phyloP scores from a whole-genome alignment of 306 rosid genomes.

The Quercus aquifolioides region DNA sequence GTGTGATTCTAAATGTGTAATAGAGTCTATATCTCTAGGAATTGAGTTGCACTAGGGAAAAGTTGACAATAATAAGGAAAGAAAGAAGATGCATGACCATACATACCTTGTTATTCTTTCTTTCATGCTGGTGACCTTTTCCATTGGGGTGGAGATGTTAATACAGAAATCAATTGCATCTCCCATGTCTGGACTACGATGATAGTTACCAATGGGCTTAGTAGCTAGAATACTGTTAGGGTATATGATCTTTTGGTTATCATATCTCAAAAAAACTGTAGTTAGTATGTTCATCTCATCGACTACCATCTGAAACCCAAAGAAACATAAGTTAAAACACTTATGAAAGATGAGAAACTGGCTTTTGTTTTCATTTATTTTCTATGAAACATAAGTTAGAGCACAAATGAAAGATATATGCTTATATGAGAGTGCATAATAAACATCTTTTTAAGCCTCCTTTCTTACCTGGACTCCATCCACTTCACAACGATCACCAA shows the following conservation, averaged over 20 bases:
- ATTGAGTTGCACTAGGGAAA: not conserved
- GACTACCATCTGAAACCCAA: constrained; percentile 37
- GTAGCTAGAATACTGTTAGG: constrained; percentile 37
- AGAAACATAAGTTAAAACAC: not conserved
- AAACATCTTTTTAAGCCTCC: not conserved
- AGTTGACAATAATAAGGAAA: not conserved
- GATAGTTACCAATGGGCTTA: constrained; percentile 30
- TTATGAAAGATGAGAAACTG: too few species aligned
- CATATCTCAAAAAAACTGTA: constrained; percentile 39
- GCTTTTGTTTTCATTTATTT: too few species aligned
- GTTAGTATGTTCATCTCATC: constrained; percentile 47
- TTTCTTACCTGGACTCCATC: not conserved
- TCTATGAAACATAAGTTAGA: not conserved
- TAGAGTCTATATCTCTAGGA: not conserved
- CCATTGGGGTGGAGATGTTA: constrained; percentile 37
- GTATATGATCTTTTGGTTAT: constrained; percentile 38
- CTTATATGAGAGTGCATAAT: not conserved
- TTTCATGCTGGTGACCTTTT: constrained; percentile 24
- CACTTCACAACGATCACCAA: too few species aligned
- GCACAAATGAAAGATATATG: not conserved
- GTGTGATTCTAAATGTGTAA: too few species aligned
- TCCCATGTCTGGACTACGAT: constrained; percentile 41
- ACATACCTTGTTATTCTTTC: constrained; percentile 25
- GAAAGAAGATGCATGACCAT: too few species aligned
- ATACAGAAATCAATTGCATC: constrained; percentile 37